phyloP scores from a whole-genome alignment of 2,329 filamentous ascomycete genomes.

The Harringtonia aguacate region DNA sequence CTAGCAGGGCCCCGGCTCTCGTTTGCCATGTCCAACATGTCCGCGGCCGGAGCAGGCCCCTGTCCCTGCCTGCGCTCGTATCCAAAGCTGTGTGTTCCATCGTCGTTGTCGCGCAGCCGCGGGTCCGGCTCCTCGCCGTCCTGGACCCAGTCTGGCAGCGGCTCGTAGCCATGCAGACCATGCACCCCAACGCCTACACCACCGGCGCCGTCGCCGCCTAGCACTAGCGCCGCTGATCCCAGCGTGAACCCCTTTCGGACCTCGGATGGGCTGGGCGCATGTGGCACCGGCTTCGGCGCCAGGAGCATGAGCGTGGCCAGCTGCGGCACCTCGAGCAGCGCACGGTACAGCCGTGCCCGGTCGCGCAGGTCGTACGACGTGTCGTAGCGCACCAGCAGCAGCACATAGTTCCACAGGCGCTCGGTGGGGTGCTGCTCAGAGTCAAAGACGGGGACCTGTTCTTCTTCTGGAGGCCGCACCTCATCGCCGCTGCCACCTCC shows the following conservation, averaged over 20 bases:
- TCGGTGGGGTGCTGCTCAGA: slow-evolving; percentile 50
- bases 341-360: slow-evolving; percentile 76
- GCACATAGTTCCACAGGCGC: slow-evolving; percentile 72
- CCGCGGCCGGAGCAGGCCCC: slow-evolving; percentile 44
- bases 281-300: slow-evolving; percentile 87
- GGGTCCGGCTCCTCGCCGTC: slow-evolving; percentile 71
- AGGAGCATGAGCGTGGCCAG: slow-evolving; percentile 83
- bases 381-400: slow-evolving; percentile 83
- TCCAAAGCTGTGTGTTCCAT: slow-evolving; percentile 20
- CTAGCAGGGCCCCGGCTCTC: slow-evolving; percentile 13
- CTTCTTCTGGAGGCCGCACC: slow-evolving; percentile 15
- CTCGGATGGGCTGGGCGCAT: slow-evolving; percentile 82
- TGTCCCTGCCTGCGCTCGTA: slow-evolving; percentile 27
- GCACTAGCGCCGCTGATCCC: slow-evolving; percentile 75
- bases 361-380: slow-evolving; percentile 92
- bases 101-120: slow-evolving; percentile 53
- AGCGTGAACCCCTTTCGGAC: slow-evolving; percentile 66
- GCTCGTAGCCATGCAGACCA: slow-evolving; percentile 67
- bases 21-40: slow-evolving; percentile 50
- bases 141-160: slow-evolving; percentile 75
- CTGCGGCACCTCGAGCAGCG: slow-evolving; percentile 73
- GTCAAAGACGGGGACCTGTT: slow-evolving; percentile 16
- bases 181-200: slow-evolving; percentile 48
- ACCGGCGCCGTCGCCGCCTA: slow-evolving; percentile 41
- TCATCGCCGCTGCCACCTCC: background rate